A percentile compares a stretch with the other conserved stretches of the same genome.
Evolutionary conservation across 2,329 filamentous ascomycete species (phyloP).

Genomic region (Venturia effusa): DNA sequence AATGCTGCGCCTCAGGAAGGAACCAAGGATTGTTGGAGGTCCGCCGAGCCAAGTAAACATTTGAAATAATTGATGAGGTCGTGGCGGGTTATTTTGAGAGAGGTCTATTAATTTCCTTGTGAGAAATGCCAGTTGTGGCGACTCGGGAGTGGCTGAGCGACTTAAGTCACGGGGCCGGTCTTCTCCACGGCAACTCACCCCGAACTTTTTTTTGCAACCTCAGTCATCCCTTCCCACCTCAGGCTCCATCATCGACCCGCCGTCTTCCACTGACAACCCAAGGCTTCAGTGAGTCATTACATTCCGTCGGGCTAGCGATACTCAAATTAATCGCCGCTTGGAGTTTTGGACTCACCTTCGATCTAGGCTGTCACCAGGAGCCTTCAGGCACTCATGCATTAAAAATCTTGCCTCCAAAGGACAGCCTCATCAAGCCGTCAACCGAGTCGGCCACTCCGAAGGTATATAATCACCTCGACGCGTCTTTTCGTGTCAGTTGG

Average conservation of each 20-base stretch:
- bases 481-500: not conserved
- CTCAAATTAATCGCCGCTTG: not conserved
- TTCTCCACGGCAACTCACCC: not conserved
- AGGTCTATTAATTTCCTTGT: not conserved
- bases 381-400: not conserved
- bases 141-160: not conserved
- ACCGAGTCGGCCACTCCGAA: not conserved
- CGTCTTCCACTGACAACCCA: not conserved
- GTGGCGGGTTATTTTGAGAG: not conserved
- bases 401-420: not conserved
- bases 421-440: not conserved
- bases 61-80: not conserved
- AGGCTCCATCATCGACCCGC: not conserved
- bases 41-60: not conserved
- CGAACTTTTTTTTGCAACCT: too few relatives aligned
- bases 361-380: not conserved
- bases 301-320: not conserved
- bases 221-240: not conserved
- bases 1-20: not conserved
- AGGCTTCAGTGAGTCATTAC: slow-evolving; percentile 3
- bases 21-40: not conserved
- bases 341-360: not conserved
- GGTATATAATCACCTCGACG: not conserved
- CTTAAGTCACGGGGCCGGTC: not conserved
- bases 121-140: not conserved